A percentile compares a stretch with the other conserved stretches of the same genome.
Evolutionary conservation across 2,329 filamentous ascomycete genomes (phyloP).

Genomic region (Fusarium odoratissimum): DNA sequence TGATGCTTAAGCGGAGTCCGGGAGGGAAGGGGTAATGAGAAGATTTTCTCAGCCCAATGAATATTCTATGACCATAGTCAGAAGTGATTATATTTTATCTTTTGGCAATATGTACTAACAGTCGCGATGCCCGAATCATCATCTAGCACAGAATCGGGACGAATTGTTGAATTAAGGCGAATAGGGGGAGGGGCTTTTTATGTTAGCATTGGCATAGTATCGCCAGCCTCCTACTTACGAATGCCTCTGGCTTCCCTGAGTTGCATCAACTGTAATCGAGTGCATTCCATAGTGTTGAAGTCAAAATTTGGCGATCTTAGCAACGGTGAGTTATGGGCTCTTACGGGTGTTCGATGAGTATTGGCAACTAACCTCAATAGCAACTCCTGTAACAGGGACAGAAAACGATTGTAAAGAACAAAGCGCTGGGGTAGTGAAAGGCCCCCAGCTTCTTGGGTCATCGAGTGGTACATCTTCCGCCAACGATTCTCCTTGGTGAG

Average conservation of each 20-base stretch:
- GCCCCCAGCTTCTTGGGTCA: constrained; percentile 64
- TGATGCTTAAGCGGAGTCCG: constrained; percentile 61
- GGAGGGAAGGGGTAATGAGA: constrained; percentile 64
- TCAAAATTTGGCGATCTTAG: constrained; percentile 63
- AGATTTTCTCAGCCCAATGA: constrained; percentile 73
- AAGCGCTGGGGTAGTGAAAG: constrained; percentile 65
- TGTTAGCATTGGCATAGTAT: constrained; percentile 16
- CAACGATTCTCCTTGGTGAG: constrained; percentile 63
- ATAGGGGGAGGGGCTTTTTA: constrained; percentile 51
- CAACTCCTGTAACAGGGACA: constrained; percentile 62
- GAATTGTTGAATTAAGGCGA: constrained; percentile 50
- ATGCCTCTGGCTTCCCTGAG: constrained; percentile 66
- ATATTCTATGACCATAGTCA: constrained; percentile 52
- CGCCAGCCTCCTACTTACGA: constrained; percentile 51
- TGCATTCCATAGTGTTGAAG: constrained; percentile 63
- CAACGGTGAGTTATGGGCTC: constrained; percentile 28
- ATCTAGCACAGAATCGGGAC: constrained; percentile 49
- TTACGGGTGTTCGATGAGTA: not conserved
- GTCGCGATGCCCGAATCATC: constrained; percentile 38
- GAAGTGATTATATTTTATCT: not conserved
- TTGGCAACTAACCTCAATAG: constrained; percentile 59
- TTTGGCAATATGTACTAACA: constrained; percentile 18
- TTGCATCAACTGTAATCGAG: constrained; percentile 61
- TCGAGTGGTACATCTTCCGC: constrained; percentile 68
- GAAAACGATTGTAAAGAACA: constrained; percentile 66